A percentile compares a stretch with the other conserved stretches of the same genome.
These are phyloP conservation scores for Aspergillus felis DNA, from an alignment of 2,329 filamentous ascomycete genomes.

Conservation along the genomic window DNA sequence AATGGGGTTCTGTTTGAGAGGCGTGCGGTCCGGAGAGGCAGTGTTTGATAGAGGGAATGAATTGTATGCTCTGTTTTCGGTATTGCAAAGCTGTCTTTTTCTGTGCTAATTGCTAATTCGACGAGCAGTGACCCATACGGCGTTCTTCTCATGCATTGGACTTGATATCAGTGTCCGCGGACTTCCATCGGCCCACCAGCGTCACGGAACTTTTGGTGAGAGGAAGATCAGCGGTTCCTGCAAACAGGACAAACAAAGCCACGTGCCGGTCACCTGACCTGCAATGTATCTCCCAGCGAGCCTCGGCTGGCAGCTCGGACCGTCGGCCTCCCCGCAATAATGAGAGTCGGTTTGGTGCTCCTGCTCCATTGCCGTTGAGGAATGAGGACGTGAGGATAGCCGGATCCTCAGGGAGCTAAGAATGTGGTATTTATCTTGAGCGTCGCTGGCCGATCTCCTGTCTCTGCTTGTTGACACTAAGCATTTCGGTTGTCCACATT, in stretches of 20 bases:
- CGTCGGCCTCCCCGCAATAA: constrained; percentile 18
- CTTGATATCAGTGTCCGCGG: not conserved
- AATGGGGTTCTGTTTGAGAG: constrained; percentile 1
- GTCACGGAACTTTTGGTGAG: constrained; percentile 11
- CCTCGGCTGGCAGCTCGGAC: constrained; percentile 15
- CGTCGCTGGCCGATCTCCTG: constrained; percentile 1
- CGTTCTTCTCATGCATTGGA: not conserved
- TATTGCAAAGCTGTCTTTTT: not conserved
- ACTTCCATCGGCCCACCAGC: not conserved
- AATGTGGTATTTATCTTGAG: not conserved
- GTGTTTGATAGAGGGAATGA: not conserved
- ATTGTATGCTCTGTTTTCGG: not conserved
- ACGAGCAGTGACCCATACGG: not conserved
- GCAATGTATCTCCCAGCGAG: constrained; percentile 5
- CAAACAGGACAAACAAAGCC: constrained; percentile 20
- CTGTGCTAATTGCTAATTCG: not conserved
- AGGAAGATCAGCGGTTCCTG: not conserved
- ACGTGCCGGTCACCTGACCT: constrained; percentile 10
- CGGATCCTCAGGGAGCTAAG: not conserved
- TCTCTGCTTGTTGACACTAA: not conserved
- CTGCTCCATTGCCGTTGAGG: not conserved
- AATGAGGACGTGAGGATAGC: not conserved
- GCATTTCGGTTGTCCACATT: not conserved
- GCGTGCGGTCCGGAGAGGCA: not conserved
- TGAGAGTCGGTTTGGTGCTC: not conserved